A percentile compares a stretch with the other conserved stretches of the same genome.
phyloP scores from a whole-genome alignment of 176 grass and related monocot genomes.

The Melocanna baccifera region DNA sequence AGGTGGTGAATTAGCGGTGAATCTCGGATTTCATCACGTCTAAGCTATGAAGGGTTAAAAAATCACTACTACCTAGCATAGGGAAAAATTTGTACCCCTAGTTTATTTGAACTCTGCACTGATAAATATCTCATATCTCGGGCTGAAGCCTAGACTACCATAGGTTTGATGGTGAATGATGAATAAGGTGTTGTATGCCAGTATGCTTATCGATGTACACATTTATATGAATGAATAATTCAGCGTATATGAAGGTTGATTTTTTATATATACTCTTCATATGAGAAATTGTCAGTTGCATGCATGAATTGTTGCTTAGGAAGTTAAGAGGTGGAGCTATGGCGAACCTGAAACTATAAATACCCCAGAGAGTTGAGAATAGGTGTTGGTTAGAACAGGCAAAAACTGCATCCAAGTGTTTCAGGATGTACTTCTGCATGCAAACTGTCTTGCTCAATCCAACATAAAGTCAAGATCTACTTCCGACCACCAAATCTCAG shows the following conservation, averaged over 20 bases:
- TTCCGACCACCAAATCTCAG: not conserved
- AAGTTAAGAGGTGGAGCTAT: not conserved
- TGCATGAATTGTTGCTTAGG: not conserved
- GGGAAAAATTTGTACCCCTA: no score
- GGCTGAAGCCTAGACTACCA: no score
- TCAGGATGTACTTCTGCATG: not conserved
- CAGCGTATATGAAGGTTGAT: not conserved
- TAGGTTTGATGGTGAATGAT: not conserved
- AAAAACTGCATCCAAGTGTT: not conserved
- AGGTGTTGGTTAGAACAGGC: not conserved
- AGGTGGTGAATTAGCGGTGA: not conserved
- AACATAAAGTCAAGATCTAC: not conserved
- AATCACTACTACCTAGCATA: no score
- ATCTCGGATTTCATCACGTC: no score
- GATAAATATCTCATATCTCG: no score
- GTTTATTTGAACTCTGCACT: no score
- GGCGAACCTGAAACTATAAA: not conserved
- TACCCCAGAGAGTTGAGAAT: not conserved
- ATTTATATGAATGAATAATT: not conserved
- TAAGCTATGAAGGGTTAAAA: no score
- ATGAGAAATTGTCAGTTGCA: not conserved
- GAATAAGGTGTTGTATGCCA: slow-evolving; percentile 15
- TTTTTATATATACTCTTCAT: not conserved
- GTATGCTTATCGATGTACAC: not conserved
- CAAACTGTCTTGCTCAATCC: not conserved